Evolutionary conservation across 805 yeast genomes (phyloP), one percentile per base, ranked within the genome.

Genomic region (Nakazawaea ishiwadae): DNA sequence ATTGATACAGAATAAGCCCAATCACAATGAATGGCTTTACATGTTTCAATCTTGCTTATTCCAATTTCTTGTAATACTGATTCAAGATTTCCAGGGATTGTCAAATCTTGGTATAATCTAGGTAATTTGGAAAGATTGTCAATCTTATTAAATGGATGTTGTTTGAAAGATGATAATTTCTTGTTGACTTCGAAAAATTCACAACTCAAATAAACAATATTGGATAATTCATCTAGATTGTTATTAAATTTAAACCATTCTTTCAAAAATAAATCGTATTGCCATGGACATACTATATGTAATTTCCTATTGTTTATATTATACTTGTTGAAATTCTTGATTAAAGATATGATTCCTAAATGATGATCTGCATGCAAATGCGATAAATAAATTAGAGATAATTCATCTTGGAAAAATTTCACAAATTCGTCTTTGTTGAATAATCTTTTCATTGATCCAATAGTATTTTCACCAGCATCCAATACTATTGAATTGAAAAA

Each of bases 291-390:
- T 1, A 89, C 69, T 20, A 91, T 55, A 48, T 71, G 77, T 9
- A 91, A 61, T 16, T 58, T 63, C 28, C 53, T 55, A 14, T 52
- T 43, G 4, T 62, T 51, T 11, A 44, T 42, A 45, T 73, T 67
- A 11, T 63, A 56, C 24, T 60, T 55, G 44, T 74, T 68, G 95
- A 97, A 90, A 48, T 77, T 78, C 29, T 69, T 67, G 20, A 93
- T 67, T 3, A 93, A 59, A 4, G 87, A 73, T 7, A 84, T 63
- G 4, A 85, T 68, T 0, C 99, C 99, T 31, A 93, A 64, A 59
- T 91, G 97, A 58, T 93, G 99, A 58, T 93, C 99, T 0, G 98
- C 99, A 61, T 93, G 99, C 51, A 91, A 67, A 66, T 93, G 99
- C 51, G 95, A 84, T 40, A 93, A 65, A 53, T 77, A 85, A 16